These are phyloP conservation scores for Zygosaccharomyces bailii DNA, from an alignment of 805 yeast species.

Conservation along the genomic window DNA sequence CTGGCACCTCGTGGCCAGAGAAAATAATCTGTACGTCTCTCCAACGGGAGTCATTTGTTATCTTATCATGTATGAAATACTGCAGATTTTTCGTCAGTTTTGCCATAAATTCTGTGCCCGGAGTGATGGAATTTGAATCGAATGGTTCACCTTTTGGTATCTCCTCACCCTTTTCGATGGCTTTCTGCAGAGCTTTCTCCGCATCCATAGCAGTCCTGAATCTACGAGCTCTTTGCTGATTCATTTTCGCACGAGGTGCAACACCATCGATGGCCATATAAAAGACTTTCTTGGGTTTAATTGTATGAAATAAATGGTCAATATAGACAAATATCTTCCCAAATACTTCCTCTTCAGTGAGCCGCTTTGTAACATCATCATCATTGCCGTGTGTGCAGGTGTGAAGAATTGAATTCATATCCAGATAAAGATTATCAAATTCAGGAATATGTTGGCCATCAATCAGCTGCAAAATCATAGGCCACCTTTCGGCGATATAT, in stretches of 20 bases:
- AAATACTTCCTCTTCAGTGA: slow-evolving; percentile 89
- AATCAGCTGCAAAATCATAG: slow-evolving; percentile 81
- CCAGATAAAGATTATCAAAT: slow-evolving; percentile 90
- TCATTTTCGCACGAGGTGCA: slow-evolving; percentile 98
- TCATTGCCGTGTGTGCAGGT: slow-evolving; percentile 88
- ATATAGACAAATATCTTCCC: slow-evolving; percentile 91
- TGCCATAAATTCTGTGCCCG: slow-evolving; percentile 96
- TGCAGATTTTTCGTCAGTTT: slow-evolving; percentile 76
- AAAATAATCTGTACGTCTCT: slow-evolving; percentile 69
- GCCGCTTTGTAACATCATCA: slow-evolving; percentile 53
- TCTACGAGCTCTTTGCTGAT: slow-evolving; percentile 94
- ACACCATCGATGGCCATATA: slow-evolving; percentile 99
- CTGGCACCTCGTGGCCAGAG: slow-evolving; percentile 95
- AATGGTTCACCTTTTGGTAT: slow-evolving; percentile 78
- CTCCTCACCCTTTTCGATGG: slow-evolving; percentile 65
- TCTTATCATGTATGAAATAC: slow-evolving; percentile 83
- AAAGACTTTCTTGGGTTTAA: slow-evolving; percentile 79
- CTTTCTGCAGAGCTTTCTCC: slow-evolving; percentile 70
- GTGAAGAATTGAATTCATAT: slow-evolving; percentile 96
- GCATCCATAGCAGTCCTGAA: slow-evolving; percentile 93
- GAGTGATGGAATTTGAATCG: slow-evolving; percentile 90
- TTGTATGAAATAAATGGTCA: slow-evolving; percentile 85
- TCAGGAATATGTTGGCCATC: slow-evolving; percentile 84
- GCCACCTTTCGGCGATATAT: slow-evolving; percentile 98
- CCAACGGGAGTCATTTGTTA: slow-evolving; percentile 86